phyloP scores from a whole-genome alignment of 2,329 filamentous ascomycete genomes.

The Penicillium sp. region DNA sequence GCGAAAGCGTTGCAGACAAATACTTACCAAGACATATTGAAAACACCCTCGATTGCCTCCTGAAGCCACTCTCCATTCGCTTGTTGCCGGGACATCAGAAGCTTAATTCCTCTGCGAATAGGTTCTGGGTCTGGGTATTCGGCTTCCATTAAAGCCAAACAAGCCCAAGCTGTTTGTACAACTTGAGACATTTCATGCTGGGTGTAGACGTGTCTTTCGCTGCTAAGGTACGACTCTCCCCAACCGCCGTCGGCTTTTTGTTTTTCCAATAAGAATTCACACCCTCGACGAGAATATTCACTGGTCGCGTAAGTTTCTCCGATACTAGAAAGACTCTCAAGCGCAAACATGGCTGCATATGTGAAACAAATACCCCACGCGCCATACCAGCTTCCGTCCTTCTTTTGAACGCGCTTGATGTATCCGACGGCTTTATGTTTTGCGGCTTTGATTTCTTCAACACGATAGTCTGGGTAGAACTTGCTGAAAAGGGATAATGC shows the following conservation, averaged over 20 bases:
- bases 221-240: conserved; percentile 90
- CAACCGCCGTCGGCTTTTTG: conserved; percentile 90
- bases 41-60: conserved; percentile 94
- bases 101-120: conserved; percentile 67
- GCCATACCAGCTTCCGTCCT: conserved; percentile 94
- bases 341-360: conserved; percentile 92
- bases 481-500: conserved; percentile 77
- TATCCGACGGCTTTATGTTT: conserved; percentile 72
- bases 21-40: conserved; percentile 88
- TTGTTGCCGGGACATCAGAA: conserved; percentile 83
- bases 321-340: conserved; percentile 76
- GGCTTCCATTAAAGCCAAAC: conserved; percentile 77
- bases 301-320: conserved; percentile 80
- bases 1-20: neutral
- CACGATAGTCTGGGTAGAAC: conserved; percentile 76
- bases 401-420: conserved; percentile 73
- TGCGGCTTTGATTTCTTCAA: conserved; percentile 68
- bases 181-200: conserved; percentile 82
- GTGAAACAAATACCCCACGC: conserved; percentile 98
- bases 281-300: conserved; percentile 66
- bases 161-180: conserved; percentile 90
- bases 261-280: conserved; percentile 78
- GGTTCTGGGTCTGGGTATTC: conserved; percentile 71
- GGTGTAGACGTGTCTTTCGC: conserved; percentile 69
- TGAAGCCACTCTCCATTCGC: conserved; percentile 90